phyloP scores from a whole-genome alignment of 345 rosid species.

The Odontarrhena argentea region DNA sequence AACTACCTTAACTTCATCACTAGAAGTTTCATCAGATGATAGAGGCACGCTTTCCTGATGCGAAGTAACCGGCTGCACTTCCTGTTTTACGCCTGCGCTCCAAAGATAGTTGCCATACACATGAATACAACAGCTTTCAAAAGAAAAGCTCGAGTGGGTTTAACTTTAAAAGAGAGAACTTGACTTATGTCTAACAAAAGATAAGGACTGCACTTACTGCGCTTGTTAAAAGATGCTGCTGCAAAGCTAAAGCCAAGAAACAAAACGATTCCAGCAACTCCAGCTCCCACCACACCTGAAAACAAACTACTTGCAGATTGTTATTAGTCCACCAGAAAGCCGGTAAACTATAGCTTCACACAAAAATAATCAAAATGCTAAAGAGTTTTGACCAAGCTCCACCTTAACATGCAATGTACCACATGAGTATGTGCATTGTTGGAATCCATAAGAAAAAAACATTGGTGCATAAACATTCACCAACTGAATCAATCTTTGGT shows the following conservation, averaged over 20 bases:
- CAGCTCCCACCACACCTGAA: conserved; percentile 85
- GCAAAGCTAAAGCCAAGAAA: conserved; percentile 64
- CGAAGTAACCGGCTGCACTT: conserved; percentile 66
- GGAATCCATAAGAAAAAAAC: too few species aligned
- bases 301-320: conserved; percentile 65
- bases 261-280: conserved; percentile 65
- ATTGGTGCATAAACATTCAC: too few species aligned
- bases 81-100: conserved; percentile 58
- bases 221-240: conserved; percentile 59
- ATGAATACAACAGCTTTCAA: background rate
- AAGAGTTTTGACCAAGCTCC: conserved; percentile 3
- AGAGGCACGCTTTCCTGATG: conserved; percentile 56
- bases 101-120: background rate
- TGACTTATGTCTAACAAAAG: background rate
- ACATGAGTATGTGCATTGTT: background rate
- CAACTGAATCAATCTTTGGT: too few species aligned
- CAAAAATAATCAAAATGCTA: conserved; percentile 5
- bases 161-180: background rate
- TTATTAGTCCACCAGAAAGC: conserved; percentile 59
- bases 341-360: conserved; percentile 29
- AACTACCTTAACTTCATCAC: conserved; percentile 42
- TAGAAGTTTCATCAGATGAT: conserved; percentile 43
- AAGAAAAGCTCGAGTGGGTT: background rate
- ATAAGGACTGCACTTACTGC: conserved; percentile 53
- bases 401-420: conserved; percentile 12